phyloP scores from a whole-genome alignment of 2,329 filamentous ascomycete genomes.

The Phyllosticta citrichinensis region DNA sequence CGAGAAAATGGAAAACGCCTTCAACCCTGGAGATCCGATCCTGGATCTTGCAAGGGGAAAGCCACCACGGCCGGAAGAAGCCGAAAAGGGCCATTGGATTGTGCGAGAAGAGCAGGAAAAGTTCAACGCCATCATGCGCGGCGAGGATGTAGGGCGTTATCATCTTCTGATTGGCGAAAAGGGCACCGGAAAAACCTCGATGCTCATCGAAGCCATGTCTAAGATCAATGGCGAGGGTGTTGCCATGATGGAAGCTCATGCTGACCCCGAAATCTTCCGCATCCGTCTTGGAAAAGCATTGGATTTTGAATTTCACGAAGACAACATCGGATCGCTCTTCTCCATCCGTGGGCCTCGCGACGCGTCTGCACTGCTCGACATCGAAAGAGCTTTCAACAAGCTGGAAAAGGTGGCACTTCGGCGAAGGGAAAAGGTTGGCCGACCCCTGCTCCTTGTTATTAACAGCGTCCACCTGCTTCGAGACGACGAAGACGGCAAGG shows the following conservation, averaged over 20 bases:
- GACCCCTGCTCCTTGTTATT: conserved; percentile 82
- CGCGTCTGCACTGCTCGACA: conserved; percentile 83
- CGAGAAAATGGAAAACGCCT: conserved; percentile 87
- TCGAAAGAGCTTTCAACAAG: conserved; percentile 95
- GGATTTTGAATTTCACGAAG: conserved; percentile 95
- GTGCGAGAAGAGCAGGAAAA: conserved; percentile 68
- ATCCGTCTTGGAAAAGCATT: conserved; percentile 86
- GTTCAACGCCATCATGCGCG: conserved; percentile 75
- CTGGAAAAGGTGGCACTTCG: conserved; percentile 86
- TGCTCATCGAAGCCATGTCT: conserved; percentile 92
- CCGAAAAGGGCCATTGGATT: conserved; percentile 61
- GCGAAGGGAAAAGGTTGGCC: conserved; percentile 50
- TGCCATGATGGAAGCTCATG: conserved; percentile 93
- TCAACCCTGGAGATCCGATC: conserved; percentile 83
- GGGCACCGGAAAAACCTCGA: conserved; percentile 91
- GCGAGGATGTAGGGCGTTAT: conserved; percentile 68
- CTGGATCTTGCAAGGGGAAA: conserved; percentile 51
- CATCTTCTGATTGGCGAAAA: conserved; percentile 90
- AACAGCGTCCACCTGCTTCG: conserved; percentile 88
- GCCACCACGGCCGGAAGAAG: conserved; percentile 24
- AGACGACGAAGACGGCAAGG: conserved; percentile 85
- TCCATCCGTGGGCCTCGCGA: conserved; percentile 88
- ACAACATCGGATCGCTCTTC: conserved; percentile 94
- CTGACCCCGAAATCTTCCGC: conserved; percentile 89
- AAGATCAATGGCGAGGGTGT: conserved; percentile 82